phyloP scores from a whole-genome alignment of 352 stramenopile genomes.

The Phytophthora chlamydospora region DNA sequence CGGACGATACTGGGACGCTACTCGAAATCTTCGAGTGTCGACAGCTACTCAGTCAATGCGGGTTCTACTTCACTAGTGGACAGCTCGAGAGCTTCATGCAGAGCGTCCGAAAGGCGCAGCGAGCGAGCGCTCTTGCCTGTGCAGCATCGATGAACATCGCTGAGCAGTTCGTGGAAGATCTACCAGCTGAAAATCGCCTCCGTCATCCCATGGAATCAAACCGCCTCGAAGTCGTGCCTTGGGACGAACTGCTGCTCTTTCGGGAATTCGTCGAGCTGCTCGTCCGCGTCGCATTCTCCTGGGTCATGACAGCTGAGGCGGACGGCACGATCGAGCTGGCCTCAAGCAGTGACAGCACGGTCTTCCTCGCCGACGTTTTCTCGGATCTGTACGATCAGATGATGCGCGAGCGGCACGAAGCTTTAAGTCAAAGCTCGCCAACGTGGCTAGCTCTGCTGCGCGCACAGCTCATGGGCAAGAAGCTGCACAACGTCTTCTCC shows the following conservation, averaged over 20 bases:
- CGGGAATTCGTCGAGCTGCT: constrained; percentile 75
- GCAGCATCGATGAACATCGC: constrained; percentile 21
- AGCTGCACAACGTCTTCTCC: constrained; percentile 43
- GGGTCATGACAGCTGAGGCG: constrained; percentile 23
- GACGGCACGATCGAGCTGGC: constrained; percentile 18
- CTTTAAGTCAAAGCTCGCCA: constrained; percentile 12
- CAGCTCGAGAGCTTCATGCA: constrained; percentile 49
- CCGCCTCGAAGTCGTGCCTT: constrained; percentile 39
- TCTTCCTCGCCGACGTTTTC: constrained; percentile 48
- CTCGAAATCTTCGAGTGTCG: constrained; percentile 62
- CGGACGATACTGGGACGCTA: constrained; percentile 34
- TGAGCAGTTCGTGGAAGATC: constrained; percentile 17
- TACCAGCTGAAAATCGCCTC: constrained; percentile 29
- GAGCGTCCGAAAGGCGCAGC: constrained; percentile 45
- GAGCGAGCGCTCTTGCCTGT: constrained; percentile 29
- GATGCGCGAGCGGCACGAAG: constrained; percentile 35
- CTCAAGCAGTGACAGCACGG: constrained; percentile 9
- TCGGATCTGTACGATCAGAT: constrained; percentile 53
- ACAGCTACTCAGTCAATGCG: constrained; percentile 50
- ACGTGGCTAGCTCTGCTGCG: constrained; percentile 35
- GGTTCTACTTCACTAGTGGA: constrained; percentile 44
- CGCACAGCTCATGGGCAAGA: constrained; percentile 46
- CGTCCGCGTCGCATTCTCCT: constrained; percentile 52
- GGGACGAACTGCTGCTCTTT: constrained; percentile 52
- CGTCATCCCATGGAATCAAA: constrained; percentile 26